Percentiles rank a stretch among this genome's conserved stretches.
Evolutionary conservation across 257 asterid species (phyloP).

Genomic region (Salvia hispanica): DNA sequence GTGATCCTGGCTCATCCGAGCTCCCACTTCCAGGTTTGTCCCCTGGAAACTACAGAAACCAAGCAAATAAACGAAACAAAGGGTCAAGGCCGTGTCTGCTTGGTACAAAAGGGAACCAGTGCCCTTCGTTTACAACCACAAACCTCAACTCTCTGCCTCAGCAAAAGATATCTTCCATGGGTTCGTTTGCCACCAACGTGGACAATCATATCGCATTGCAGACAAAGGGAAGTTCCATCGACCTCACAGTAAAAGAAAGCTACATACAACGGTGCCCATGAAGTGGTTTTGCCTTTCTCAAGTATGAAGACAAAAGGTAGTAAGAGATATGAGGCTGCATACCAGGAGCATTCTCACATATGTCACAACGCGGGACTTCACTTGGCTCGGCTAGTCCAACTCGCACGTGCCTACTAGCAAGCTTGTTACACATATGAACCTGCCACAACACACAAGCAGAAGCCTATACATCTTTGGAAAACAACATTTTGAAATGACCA

Average conservation of each 20-base stretch:
- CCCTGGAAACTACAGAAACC: constrained; percentile 75
- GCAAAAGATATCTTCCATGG: constrained; percentile 83
- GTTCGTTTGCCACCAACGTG: constrained; percentile 99
- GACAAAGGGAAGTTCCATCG: constrained; percentile 94
- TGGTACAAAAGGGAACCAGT: constrained; percentile 15
- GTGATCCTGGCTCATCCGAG: constrained; percentile 54
- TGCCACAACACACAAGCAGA: constrained; percentile 32
- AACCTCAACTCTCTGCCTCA: constrained; percentile 97
- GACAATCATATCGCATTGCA: constrained; percentile 90
- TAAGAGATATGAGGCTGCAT: constrained; percentile 35
- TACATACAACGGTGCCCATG: constrained; percentile 40
- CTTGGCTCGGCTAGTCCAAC: constrained; percentile 93
- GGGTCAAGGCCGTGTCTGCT: neutral
- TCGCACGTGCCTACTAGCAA: constrained; percentile 87
- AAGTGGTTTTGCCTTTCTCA: constrained; percentile 21
- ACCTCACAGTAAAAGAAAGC: constrained; percentile 97
- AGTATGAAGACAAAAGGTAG: constrained; percentile 25
- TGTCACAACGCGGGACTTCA: constrained; percentile 80
- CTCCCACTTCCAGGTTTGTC: constrained; percentile 50
- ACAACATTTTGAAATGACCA: neutral
- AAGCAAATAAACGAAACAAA: constrained; percentile 25
- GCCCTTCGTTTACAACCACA: constrained; percentile 40
- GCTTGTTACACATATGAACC: constrained; percentile 97
- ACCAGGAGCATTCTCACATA: constrained; percentile 95
- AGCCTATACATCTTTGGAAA: neutral